These are phyloP conservation scores for Claviceps purpurea DNA, from an alignment of 2,329 filamentous ascomycete genomes.

Conservation along the genomic window DNA sequence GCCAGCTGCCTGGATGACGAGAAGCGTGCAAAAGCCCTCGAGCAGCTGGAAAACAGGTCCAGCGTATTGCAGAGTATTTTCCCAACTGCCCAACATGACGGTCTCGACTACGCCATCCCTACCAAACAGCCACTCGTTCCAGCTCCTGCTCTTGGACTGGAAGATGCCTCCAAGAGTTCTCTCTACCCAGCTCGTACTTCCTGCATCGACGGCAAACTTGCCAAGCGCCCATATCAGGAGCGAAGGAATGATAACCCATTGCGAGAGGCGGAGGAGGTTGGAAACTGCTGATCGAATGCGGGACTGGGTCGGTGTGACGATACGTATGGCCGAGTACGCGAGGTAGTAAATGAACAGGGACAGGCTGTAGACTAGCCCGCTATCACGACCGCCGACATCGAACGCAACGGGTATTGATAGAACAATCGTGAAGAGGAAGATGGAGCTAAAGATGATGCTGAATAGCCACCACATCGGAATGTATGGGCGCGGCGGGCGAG, in stretches of 20 bases:
- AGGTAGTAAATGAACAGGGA: constrained; percentile 85
- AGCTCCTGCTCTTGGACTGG: constrained; percentile 47
- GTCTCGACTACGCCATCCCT: constrained; percentile 69
- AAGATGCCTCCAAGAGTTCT: constrained; percentile 58
- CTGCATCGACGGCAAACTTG: constrained; percentile 86
- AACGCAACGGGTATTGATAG: constrained; percentile 95
- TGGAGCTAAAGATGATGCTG: constrained; percentile 61
- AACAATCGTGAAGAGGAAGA: constrained; percentile 85
- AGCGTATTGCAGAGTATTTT: constrained; percentile 76
- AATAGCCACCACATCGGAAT: constrained; percentile 68
- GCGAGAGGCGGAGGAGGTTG: constrained; percentile 56
- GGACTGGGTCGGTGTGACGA: constrained; percentile 68
- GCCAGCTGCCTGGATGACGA: constrained; percentile 89
- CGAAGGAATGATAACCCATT: constrained; percentile 76
- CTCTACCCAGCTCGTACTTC: constrained; percentile 65
- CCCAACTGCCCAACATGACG: constrained; percentile 73
- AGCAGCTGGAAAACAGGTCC: constrained; percentile 88
- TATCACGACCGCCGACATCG: constrained; percentile 91
- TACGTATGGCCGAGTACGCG: constrained; percentile 65
- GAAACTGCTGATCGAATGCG: constrained; percentile 60
- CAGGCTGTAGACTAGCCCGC: constrained; percentile 86
- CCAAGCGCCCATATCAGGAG: constrained; percentile 92
- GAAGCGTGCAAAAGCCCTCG: constrained; percentile 90
- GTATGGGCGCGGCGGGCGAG: constrained; percentile 16
- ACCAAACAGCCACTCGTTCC: constrained; percentile 82